A percentile compares a stretch with the other conserved stretches of the same genome.
Evolutionary conservation across 225 moss, liverwort and hornwort species (phyloP).

Genomic region (Rhytidiadelphus loreus): DNA sequence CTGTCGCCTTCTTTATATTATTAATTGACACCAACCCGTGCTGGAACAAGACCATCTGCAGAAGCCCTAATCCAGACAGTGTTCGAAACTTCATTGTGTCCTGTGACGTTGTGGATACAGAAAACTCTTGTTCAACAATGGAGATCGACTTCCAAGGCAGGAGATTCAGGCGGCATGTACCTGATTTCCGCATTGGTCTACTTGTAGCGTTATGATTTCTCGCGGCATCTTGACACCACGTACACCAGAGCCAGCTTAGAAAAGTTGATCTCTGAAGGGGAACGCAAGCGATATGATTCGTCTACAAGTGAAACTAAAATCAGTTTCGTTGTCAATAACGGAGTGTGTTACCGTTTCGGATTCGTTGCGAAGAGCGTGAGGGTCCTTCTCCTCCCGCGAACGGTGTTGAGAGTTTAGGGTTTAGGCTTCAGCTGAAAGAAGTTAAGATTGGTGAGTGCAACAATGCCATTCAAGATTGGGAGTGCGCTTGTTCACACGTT

Average conservation of each 20-base stretch:
- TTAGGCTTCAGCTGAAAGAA: neutral
- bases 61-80: neutral
- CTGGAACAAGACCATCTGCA: neutral
- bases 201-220: constrained; percentile 50
- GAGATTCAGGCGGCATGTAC: neutral
- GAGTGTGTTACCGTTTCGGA: neutral
- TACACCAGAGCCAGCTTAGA: neutral
- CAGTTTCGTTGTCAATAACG: neutral
- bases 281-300: neutral
- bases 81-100: neutral
- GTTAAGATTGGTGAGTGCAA: neutral
- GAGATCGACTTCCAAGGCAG: neutral
- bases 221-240: constrained; percentile 27
- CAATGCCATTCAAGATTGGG: neutral
- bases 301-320: neutral
- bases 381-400: neutral
- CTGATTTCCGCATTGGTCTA: constrained; percentile 54
- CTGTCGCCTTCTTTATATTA: neutral
- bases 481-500: neutral
- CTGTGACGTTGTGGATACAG: neutral
- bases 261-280: neutral
- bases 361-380: neutral
- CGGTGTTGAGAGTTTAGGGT: neutral
- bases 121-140: neutral
- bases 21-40: too few species aligned